phyloP scores from a whole-genome alignment of 129 eudicot genomes.

The Centrapalus pauciflorus region DNA sequence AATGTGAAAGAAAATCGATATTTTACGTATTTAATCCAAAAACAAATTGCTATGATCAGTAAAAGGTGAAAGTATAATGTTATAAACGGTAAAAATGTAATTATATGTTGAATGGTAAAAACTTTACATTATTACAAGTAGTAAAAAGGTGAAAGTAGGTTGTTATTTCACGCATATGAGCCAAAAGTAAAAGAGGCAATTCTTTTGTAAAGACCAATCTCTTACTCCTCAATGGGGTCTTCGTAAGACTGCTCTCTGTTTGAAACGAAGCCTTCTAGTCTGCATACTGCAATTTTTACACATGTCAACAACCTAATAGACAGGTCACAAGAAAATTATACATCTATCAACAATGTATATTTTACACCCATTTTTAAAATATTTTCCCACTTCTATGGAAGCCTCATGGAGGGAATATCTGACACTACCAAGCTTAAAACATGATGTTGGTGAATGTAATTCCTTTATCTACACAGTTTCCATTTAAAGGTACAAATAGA shows the following conservation, averaged over 20 bases:
- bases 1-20: no score
- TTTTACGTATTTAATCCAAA: no score
- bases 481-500: neutral
- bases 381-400: neutral
- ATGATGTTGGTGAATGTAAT: neutral
- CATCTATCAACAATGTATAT: neutral
- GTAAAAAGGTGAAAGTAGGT: no score
- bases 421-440: neutral
- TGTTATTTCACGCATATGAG: no score
- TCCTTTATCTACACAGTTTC: neutral
- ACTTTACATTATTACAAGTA: no score
- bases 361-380: neutral
- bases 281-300: constrained; percentile 67
- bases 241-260: constrained; percentile 98
- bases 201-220: constrained; percentile 3
- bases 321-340: neutral
- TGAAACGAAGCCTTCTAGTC: constrained; percentile 98
- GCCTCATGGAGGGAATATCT: neutral
- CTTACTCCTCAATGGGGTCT: constrained; percentile 99
- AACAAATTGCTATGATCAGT: no score
- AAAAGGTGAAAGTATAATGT: no score
- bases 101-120: no score
- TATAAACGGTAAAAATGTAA: no score
- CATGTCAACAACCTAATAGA: no score
- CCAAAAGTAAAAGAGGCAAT: neutral